Percentiles rank a stretch among this genome's conserved stretches.
These are phyloP conservation scores for Leishmania arabica DNA, from an alignment of 208 protist genomes.

Conservation along the genomic window DNA sequence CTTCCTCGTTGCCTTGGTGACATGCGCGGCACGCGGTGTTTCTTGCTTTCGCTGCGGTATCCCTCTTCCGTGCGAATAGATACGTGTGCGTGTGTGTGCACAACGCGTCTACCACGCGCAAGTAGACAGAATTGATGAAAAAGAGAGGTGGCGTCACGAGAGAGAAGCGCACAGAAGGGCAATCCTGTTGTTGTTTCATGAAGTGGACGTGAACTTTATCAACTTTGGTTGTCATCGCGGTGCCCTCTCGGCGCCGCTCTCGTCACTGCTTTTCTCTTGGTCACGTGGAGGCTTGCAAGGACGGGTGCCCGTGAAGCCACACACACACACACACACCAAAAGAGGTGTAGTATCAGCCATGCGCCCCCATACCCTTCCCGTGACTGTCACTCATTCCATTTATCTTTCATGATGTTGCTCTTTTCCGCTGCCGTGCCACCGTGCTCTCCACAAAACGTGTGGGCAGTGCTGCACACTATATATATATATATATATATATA, in stretches of 20 bases:
- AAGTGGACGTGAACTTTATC: background rate
- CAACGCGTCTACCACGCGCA: background rate
- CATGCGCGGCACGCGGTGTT: background rate
- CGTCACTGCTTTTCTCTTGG: background rate
- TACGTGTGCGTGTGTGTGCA: background rate
- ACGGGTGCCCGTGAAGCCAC: background rate
- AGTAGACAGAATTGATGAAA: background rate
- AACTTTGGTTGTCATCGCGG: background rate
- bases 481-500: background rate
- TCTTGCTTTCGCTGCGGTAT: background rate
- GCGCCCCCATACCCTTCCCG: background rate
- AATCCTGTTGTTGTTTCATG: background rate
- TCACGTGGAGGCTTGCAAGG: background rate
- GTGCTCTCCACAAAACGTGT: background rate
- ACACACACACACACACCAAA: background rate
- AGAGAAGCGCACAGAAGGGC: background rate
- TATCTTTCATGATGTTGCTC: background rate
- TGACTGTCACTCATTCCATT: background rate
- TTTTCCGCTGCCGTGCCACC: background rate
- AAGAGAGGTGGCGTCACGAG: background rate
- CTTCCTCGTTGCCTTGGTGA: background rate
- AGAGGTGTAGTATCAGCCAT: background rate
- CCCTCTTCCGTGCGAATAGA: background rate
- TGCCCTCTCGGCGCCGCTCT: background rate
- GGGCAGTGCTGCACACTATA: background rate